Conservation (phyloP, 768 basidiomycete species). For the Hericium erinaceus region DNA sequence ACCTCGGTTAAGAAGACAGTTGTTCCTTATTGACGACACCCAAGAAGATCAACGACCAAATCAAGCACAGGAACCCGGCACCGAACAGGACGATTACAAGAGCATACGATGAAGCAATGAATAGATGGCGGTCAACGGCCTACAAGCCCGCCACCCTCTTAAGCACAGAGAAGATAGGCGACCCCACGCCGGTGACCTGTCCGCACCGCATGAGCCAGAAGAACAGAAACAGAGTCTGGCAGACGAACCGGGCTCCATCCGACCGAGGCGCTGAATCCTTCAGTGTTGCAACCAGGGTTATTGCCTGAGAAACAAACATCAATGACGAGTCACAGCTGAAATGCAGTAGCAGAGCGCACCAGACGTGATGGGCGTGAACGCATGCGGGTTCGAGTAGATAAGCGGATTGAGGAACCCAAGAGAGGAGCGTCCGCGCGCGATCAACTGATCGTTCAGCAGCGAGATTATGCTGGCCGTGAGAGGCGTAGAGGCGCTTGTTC, state of each 20-base stretch:
- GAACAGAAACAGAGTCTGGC: not conserved
- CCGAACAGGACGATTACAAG: too few species aligned
- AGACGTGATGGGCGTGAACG: not conserved
- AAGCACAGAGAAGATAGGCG: too few species aligned
- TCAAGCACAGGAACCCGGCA: too few species aligned
- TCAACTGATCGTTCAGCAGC: slow-evolving; percentile 26
- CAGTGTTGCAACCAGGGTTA: slow-evolving; percentile 10
- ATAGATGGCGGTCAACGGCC: too few species aligned
- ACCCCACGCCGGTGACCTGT: too few species aligned
- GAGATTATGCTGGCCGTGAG: slow-evolving; percentile 25
- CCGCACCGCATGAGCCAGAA: not conserved
- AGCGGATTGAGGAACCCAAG: slow-evolving; percentile 16
- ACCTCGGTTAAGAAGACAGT: too few species aligned
- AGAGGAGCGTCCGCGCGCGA: slow-evolving; percentile 14
- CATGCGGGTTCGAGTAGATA: slow-evolving; percentile 8
- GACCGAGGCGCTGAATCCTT: slow-evolving; percentile 7
- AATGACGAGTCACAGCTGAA: too few species aligned
- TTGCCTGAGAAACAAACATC: slow-evolving; percentile 23
- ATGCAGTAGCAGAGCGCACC: not conserved
- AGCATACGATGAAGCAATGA: too few species aligned
- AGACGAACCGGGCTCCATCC: slow-evolving; percentile 10
- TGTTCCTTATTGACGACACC: too few species aligned
- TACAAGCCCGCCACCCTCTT: too few species aligned
- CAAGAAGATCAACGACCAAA: too few species aligned
- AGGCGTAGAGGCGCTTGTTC: slow-evolving; percentile 25